Evolutionary conservation across 345 rosid genomes (phyloP).

Genomic region (Ailanthus altissimus): DNA sequence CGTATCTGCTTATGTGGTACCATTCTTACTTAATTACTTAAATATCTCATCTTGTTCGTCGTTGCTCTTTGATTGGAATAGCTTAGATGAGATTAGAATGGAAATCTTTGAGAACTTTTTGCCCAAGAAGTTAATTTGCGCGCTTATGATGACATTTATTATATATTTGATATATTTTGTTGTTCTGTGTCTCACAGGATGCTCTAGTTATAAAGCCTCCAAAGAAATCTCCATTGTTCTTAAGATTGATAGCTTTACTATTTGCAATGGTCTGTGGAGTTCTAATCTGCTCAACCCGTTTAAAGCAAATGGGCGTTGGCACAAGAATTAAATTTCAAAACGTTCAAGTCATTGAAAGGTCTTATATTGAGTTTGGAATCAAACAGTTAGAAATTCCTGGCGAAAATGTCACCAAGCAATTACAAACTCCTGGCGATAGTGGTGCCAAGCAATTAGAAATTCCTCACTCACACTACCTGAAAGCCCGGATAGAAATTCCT

Average conservation of each 20-base stretch:
- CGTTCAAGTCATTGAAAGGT: slow-evolving; percentile 46
- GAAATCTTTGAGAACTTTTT: not conserved
- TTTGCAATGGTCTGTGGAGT: slow-evolving; percentile 75
- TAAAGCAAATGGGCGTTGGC: slow-evolving; percentile 58
- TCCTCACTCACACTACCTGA: slow-evolving; percentile 61
- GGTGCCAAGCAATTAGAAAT: slow-evolving; percentile 18
- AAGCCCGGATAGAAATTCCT: slow-evolving; percentile 47
- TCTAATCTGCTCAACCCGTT: slow-evolving; percentile 59
- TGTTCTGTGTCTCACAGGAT: slow-evolving; percentile 49
- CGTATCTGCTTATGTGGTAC: not conserved
- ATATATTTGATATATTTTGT: slow-evolving; percentile 9
- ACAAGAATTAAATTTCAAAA: slow-evolving; percentile 37
- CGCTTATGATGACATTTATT: not conserved
- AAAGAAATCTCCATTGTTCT: slow-evolving; percentile 73
- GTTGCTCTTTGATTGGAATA: not conserved
- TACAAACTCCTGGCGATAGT: no score
- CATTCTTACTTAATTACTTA: not conserved
- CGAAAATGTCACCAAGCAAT: not conserved
- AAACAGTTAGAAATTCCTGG: slow-evolving; percentile 27
- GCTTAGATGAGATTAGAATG: slow-evolving; percentile 11
- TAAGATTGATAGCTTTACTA: slow-evolving; percentile 66
- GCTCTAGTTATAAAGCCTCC: slow-evolving; percentile 57
- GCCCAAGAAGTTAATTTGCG: not conserved
- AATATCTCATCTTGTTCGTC: not conserved
- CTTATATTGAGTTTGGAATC: slow-evolving; percentile 25